A percentile compares a stretch with the other conserved stretches of the same genome.
phyloP scores from a whole-genome alignment of 1,284 basidiomycete genomes.

The Clitocybe nebularis region DNA sequence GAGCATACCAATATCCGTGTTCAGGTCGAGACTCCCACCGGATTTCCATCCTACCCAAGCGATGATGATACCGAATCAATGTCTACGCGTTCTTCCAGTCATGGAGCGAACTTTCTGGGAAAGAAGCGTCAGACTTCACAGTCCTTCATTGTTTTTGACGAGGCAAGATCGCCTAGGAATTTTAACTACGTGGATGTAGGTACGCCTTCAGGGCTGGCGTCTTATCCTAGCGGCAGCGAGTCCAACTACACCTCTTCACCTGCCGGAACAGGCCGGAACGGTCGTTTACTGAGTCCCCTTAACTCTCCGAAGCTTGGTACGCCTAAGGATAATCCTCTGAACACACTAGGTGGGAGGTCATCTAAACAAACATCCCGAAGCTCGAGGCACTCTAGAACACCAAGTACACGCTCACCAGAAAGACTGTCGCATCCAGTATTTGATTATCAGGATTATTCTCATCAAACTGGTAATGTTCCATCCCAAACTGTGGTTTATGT shows the following conservation, averaged over 20 bases:
- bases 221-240: background rate
- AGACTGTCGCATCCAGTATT: too few species aligned
- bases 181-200: background rate
- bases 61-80: constrained; percentile 11
- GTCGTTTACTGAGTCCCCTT: background rate
- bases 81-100: constrained; percentile 2
- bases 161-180: background rate
- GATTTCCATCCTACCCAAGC: constrained; percentile 26
- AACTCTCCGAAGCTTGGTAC: background rate
- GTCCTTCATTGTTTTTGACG: background rate
- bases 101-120: constrained; percentile 7
- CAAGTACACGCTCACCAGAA: too few species aligned
- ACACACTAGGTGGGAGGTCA: background rate
- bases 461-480: background rate
- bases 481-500: background rate
- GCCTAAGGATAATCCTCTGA: background rate
- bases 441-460: background rate
- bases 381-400: too few species aligned
- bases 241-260: background rate
- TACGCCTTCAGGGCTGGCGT: background rate
- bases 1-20: constrained; percentile 12
- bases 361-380: background rate
- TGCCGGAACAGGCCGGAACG: background rate
- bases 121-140: constrained; percentile 5
- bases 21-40: constrained; percentile 25